These are phyloP conservation scores for Aspergillus luchuensis DNA, from an alignment of 2,329 filamentous ascomycete species.

Conservation along the genomic window DNA sequence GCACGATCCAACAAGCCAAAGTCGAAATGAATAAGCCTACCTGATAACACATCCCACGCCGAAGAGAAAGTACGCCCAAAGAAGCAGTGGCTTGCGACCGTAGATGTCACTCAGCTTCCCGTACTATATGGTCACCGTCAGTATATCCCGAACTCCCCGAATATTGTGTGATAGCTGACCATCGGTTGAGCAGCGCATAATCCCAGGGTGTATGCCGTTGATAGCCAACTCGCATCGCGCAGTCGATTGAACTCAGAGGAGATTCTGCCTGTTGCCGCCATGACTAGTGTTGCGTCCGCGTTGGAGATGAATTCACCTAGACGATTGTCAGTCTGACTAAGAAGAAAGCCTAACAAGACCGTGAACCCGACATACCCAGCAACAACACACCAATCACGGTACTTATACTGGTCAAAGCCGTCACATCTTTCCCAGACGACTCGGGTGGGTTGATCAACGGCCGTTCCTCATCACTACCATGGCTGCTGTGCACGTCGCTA, in stretches of 20 bases:
- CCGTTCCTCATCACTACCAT: conserved; percentile 11
- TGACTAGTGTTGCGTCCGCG: conserved; percentile 64
- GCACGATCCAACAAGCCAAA: neutral
- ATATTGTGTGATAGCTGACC: conserved; percentile 36
- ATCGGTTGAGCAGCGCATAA: conserved; percentile 56
- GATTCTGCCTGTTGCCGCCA: conserved; percentile 66
- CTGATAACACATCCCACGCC: conserved; percentile 48
- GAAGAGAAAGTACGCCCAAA: conserved; percentile 55
- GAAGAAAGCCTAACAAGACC: neutral
- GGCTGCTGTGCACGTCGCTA: neutral
- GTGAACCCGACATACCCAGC: conserved; percentile 24
- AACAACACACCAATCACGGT: conserved; percentile 33
- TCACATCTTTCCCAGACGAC: neutral
- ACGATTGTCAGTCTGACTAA: neutral
- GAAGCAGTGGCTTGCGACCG: conserved; percentile 55
- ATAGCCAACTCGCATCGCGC: conserved; percentile 60
- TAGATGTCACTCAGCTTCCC: conserved; percentile 62
- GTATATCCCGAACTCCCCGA: neutral
- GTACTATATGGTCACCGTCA: conserved; percentile 39
- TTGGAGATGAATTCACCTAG: conserved; percentile 66
- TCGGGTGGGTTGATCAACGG: neutral
- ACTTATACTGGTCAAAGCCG: conserved; percentile 20
- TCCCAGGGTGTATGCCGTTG: conserved; percentile 56
- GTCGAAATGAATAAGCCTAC: conserved; percentile 18
- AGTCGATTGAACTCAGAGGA: conserved; percentile 63